phyloP scores from a whole-genome alignment of 139 green algal species.

The Chlorokybus atmophyticus region DNA sequence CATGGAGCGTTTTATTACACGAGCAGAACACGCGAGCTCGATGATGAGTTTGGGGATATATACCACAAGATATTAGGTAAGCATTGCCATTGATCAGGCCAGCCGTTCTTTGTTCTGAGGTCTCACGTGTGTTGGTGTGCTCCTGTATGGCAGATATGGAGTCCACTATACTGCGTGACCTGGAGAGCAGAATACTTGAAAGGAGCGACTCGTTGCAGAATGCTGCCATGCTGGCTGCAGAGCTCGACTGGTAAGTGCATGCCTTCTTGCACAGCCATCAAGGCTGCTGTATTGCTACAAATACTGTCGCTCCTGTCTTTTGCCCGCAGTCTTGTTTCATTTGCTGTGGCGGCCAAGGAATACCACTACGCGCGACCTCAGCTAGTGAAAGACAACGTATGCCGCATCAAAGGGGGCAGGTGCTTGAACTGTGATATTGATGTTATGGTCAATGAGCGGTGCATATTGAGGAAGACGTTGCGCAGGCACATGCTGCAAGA shows the following conservation, averaged over 20 bases:
- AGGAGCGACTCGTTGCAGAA: background rate
- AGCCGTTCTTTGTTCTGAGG: too few species aligned
- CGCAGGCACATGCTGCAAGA: conserved; percentile 62
- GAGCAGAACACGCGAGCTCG: conserved; percentile 13
- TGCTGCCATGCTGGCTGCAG: conserved; percentile 10
- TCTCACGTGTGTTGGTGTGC: too few species aligned
- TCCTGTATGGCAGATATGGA: conserved; percentile 18
- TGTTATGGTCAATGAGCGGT: background rate
- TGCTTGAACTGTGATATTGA: background rate
- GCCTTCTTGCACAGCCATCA: too few species aligned
- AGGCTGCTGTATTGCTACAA: too few species aligned
- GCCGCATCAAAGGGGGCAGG: conserved; percentile 22
- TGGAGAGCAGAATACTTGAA: conserved; percentile 14
- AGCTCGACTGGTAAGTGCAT: conserved; percentile 22
- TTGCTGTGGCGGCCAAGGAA: conserved; percentile 9
- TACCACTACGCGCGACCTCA: conserved; percentile 18
- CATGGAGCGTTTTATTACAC: conserved; percentile 23
- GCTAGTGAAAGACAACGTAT: conserved; percentile 9
- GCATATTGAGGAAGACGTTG: background rate
- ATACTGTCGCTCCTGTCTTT: too few species aligned
- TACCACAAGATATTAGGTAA: conserved; percentile 29
- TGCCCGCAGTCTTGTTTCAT: conserved; percentile 15
- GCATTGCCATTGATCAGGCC: too few species aligned
- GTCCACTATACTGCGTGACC: conserved; percentile 12
- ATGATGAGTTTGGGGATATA: conserved; percentile 19